These are phyloP conservation scores for Tolypocladium capitatum DNA, from an alignment of 2,329 filamentous ascomycete genomes.

Conservation along the genomic window DNA sequence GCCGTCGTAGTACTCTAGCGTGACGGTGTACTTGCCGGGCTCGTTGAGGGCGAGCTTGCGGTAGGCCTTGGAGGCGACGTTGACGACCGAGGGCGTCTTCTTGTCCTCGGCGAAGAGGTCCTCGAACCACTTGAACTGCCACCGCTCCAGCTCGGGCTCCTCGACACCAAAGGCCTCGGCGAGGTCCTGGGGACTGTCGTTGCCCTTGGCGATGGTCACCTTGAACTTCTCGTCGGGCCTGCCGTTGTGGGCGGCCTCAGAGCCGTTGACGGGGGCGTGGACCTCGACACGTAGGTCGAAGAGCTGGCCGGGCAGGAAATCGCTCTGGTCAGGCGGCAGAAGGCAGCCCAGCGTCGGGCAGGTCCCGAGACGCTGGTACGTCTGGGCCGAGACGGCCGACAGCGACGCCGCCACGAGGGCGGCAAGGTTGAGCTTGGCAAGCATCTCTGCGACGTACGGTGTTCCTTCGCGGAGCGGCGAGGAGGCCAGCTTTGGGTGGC, in stretches of 20 bases:
- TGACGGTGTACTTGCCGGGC: conserved; percentile 67
- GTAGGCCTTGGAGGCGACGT: conserved; percentile 69
- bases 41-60: conserved; percentile 62
- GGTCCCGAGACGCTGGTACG: conserved; percentile 44
- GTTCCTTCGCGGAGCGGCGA: background rate
- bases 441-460: conserved; percentile 15
- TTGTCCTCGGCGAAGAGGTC: conserved; percentile 68
- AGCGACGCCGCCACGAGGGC: conserved; percentile 20
- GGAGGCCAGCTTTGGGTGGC: background rate
- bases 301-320: conserved; percentile 72
- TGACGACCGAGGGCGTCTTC: conserved; percentile 56
- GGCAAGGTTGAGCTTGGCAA: conserved; percentile 23
- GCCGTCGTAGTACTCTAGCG: conserved; percentile 60
- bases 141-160: conserved; percentile 64
- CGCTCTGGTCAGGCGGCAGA: conserved; percentile 51
- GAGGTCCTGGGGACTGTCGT: conserved; percentile 36
- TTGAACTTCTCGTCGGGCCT: conserved; percentile 63
- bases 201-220: conserved; percentile 58
- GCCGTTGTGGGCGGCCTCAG: conserved; percentile 57
- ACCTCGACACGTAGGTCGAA: conserved; percentile 78
- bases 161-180: conserved; percentile 54
- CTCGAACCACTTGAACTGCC: conserved; percentile 78
- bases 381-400: conserved; percentile 37
- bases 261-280: conserved; percentile 69
- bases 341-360: conserved; percentile 47